Evolutionary conservation across 2,329 filamentous ascomycete species (phyloP).

Genomic region (Monosporascus sp.): DNA sequence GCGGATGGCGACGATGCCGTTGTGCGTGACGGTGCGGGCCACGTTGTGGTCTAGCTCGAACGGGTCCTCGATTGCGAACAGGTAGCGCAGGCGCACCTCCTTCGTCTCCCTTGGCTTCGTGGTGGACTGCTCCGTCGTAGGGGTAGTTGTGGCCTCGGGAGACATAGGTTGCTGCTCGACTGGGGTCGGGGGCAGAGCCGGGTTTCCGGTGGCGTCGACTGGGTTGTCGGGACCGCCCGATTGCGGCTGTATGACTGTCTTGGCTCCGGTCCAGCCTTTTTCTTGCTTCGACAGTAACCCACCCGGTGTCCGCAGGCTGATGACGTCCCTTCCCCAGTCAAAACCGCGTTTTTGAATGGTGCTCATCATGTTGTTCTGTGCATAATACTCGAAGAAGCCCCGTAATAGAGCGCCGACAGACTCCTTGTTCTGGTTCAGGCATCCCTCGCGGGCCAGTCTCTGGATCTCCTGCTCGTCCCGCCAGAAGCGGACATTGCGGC

Average conservation of each 20-base stretch:
- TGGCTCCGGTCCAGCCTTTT: constrained; percentile 85
- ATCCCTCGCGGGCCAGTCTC: constrained; percentile 49
- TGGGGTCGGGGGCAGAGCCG: no score
- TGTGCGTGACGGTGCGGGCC: constrained; percentile 77
- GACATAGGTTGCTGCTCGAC: constrained; percentile 5
- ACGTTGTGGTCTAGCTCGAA: constrained; percentile 88
- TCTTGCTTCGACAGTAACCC: constrained; percentile 68
- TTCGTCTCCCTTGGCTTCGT: constrained; percentile 43
- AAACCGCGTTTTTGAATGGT: constrained; percentile 55
- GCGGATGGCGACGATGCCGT: constrained; percentile 74
- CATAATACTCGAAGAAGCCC: constrained; percentile 87
- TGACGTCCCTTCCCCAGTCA: constrained; percentile 73
- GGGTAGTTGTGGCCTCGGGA: constrained; percentile 1
- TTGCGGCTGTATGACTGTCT: constrained; percentile 57
- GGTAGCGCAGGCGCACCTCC: constrained; percentile 72
- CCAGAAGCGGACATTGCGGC: constrained; percentile 72
- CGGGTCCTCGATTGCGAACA: constrained; percentile 88
- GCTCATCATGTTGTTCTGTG: constrained; percentile 52
- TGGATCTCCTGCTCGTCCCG: constrained; percentile 66
- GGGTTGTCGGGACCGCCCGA: constrained; percentile 18
- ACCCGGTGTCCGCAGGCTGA: constrained; percentile 68
- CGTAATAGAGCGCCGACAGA: constrained; percentile 66
- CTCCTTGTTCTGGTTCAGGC: constrained; percentile 64
- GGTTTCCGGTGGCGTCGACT: no score
- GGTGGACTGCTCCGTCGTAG: constrained; percentile 5